phyloP scores from a whole-genome alignment of 2,329 filamentous ascomycete species.

The Penicillium palitans region DNA sequence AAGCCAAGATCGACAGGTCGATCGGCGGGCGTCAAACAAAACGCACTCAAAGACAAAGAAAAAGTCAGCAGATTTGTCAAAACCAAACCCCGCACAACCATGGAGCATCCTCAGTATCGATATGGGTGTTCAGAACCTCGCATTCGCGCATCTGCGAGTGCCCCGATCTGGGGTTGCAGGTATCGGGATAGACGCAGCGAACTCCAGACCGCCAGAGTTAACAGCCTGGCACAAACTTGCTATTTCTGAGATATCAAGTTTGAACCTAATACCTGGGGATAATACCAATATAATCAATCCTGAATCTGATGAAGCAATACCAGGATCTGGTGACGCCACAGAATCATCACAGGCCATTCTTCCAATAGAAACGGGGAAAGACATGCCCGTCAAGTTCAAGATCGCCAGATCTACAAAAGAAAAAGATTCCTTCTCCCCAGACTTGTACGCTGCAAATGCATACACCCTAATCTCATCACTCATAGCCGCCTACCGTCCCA shows the following conservation, averaged over 20 bases:
- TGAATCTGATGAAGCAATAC: not conserved
- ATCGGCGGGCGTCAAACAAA: not conserved
- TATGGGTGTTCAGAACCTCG: conserved; percentile 80
- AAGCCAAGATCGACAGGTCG: not conserved
- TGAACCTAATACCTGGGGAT: conserved; percentile 1
- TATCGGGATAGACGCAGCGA: not conserved
- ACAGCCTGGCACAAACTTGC: conserved; percentile 46
- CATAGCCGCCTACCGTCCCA: conserved; percentile 56
- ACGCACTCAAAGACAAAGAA: not conserved
- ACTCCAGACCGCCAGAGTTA: conserved; percentile 19
- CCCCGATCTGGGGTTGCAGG: conserved; percentile 1
- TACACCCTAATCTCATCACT: conserved; percentile 56
- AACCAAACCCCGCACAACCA: conserved; percentile 1
- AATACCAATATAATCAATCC: not conserved
- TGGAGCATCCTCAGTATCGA: conserved; percentile 73
- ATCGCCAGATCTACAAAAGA: conserved; percentile 4
- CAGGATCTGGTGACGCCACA: not conserved
- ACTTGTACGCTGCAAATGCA: conserved; percentile 56
- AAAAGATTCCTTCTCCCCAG: conserved; percentile 51
- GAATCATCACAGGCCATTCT: not conserved
- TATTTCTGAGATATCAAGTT: conserved; percentile 29
- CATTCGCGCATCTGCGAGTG: conserved; percentile 64
- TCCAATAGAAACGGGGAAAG: not conserved
- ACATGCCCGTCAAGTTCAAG: not conserved
- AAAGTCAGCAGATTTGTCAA: not conserved